A percentile compares a stretch with the other conserved stretches of the same genome.
These are phyloP conservation scores for Cercospora citrullina DNA, from an alignment of 2,329 filamentous ascomycete species.

Conservation along the genomic window DNA sequence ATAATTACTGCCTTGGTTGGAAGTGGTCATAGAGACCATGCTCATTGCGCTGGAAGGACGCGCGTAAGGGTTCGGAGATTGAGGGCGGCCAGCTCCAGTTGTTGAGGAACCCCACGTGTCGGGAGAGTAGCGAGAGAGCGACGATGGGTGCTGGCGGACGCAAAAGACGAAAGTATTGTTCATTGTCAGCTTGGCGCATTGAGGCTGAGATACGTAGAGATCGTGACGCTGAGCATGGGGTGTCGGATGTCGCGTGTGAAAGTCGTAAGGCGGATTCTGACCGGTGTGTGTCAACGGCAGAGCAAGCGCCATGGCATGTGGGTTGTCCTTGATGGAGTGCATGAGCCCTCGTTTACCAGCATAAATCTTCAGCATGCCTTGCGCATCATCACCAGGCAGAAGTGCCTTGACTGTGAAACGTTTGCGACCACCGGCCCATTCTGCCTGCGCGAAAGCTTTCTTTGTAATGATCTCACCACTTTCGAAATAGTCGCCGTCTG, in stretches of 20 bases:
- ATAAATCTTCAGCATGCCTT: conserved; percentile 85
- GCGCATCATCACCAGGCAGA: conserved; percentile 86
- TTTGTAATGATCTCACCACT: conserved; percentile 85
- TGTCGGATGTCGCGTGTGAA: conserved; percentile 88
- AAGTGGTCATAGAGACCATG: conserved; percentile 57
- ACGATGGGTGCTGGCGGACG: conserved; percentile 85
- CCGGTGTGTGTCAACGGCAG: conserved; percentile 89
- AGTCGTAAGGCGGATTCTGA: conserved; percentile 91
- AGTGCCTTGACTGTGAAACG: conserved; percentile 91
- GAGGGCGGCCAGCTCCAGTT: conserved; percentile 43
- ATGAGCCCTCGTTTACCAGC: conserved; percentile 92
- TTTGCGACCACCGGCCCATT: conserved; percentile 86
- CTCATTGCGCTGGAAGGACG: conserved; percentile 61
- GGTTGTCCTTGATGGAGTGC: conserved; percentile 96
- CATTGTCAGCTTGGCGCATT: conserved; percentile 81
- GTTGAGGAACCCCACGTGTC: conserved; percentile 42
- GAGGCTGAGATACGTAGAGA: conserved; percentile 93
- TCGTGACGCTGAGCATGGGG: conserved; percentile 97
- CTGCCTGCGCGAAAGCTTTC: conserved; percentile 82
- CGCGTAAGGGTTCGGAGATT: conserved; percentile 54
- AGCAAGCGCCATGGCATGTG: conserved; percentile 84
- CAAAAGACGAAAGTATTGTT: conserved; percentile 99
- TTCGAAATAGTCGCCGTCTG: conserved; percentile 90
- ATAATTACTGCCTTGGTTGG: conserved; percentile 54
- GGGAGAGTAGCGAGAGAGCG: conserved; percentile 46